Conservation (phyloP, 2,329 filamentous ascomycete genomes). For the Hypoxylon sp. region DNA sequence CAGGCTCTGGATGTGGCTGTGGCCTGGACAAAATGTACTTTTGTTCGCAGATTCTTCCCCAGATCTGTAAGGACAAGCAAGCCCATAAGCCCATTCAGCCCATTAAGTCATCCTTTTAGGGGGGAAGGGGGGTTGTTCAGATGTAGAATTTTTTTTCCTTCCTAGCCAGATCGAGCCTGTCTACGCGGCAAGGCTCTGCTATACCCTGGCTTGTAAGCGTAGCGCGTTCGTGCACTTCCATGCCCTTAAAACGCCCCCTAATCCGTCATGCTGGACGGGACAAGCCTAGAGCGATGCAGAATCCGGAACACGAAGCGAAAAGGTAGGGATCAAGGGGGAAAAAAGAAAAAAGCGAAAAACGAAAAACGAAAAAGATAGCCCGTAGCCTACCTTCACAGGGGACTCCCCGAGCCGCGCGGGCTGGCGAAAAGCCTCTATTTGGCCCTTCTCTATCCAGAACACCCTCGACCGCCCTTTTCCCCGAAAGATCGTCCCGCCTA, state of each 20-base stretch:
- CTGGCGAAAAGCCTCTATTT: slow-evolving; percentile 10
- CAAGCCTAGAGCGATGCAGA: slow-evolving; percentile 3
- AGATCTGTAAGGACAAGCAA: slow-evolving; percentile 35
- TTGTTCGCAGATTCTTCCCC: slow-evolving; percentile 35
- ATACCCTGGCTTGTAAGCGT: not conserved
- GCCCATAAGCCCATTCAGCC: slow-evolving; percentile 12
- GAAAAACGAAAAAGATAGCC: not conserved
- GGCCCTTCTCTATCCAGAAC: slow-evolving; percentile 8
- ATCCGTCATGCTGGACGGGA: slow-evolving; percentile 5
- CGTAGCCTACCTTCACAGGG: slow-evolving; percentile 15
- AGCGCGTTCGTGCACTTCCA: slow-evolving; percentile 18
- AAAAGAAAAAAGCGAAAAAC: not conserved
- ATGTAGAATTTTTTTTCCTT: not conserved
- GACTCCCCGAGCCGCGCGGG: slow-evolving; percentile 7
- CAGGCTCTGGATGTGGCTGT: slow-evolving; percentile 43
- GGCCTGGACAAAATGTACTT: slow-evolving; percentile 21
- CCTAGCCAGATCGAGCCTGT: slow-evolving; percentile 2
- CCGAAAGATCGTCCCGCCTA: slow-evolving; percentile 9
- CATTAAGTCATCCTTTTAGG: not conserved
- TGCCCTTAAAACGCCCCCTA: slow-evolving; percentile 26
- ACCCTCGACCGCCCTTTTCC: slow-evolving; percentile 12
- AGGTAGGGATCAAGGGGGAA: not conserved
- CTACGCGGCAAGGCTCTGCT: slow-evolving; percentile 25
- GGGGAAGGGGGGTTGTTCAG: not conserved
- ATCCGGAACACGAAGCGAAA: not conserved